A percentile compares a stretch with the other conserved stretches of the same genome.
Conservation (phyloP, 2,329 filamentous ascomycete species). For the Neobulgaria alba region DNA sequence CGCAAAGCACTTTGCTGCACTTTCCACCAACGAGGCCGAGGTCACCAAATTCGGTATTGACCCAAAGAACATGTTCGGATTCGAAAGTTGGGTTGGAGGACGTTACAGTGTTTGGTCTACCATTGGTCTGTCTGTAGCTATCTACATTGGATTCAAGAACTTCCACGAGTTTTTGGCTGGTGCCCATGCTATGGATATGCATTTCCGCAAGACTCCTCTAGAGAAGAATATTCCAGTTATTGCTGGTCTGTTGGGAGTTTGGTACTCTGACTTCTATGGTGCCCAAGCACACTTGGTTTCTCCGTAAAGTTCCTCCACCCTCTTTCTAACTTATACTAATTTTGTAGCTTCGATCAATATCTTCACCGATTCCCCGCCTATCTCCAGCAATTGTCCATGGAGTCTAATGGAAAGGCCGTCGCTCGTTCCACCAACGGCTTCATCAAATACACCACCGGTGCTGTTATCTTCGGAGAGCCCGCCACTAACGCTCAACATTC, state of each 20-base stretch:
- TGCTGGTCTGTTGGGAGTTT: slow-evolving; percentile 88
- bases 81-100: slow-evolving; percentile 96
- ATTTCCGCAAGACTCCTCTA: slow-evolving; percentile 85
- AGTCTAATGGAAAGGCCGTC: slow-evolving; percentile 97
- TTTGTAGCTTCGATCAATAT: slow-evolving; percentile 84
- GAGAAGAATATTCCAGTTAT: slow-evolving; percentile 92
- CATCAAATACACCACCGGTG: slow-evolving; percentile 94
- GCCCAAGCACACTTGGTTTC: slow-evolving; percentile 96
- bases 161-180: slow-evolving; percentile 93
- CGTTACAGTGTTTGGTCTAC: slow-evolving; percentile 99
- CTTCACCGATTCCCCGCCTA: slow-evolving; percentile 98
- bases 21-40: slow-evolving; percentile 91
- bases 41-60: slow-evolving; percentile 99
- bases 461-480: slow-evolving; percentile 94
- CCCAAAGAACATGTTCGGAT: slow-evolving; percentile 99
- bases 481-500: slow-evolving; percentile 99
- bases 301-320: slow-evolving; percentile 53
- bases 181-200: slow-evolving; percentile 96
- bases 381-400: slow-evolving; percentile 98
- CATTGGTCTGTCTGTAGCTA: slow-evolving; percentile 86
- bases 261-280: slow-evolving; percentile 98
- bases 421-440: slow-evolving; percentile 78
- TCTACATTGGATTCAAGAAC: slow-evolving; percentile 96
- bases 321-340: neutral
- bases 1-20: slow-evolving; percentile 96